These are phyloP conservation scores for Fusarium tanahbumbuense DNA, from an alignment of 2,329 filamentous ascomycete genomes.

Conservation along the genomic window DNA sequence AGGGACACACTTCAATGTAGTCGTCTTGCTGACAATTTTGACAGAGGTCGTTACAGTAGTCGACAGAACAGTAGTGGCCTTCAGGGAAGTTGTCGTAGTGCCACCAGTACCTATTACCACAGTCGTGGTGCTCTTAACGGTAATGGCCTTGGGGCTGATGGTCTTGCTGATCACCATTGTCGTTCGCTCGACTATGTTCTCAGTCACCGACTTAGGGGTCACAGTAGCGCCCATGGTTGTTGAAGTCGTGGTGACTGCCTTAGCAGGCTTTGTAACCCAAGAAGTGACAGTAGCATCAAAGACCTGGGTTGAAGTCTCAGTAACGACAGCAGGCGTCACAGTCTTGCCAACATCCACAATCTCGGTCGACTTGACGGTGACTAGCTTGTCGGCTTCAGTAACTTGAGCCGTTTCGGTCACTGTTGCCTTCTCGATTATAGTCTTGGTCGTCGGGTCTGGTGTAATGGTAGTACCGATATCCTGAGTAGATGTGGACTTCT, in stretches of 20 bases:
- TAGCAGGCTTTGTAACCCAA: constrained; percentile 27
- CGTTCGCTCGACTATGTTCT: constrained; percentile 18
- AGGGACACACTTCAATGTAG: constrained; percentile 39
- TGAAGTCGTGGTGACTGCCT: constrained; percentile 29
- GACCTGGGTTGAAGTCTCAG: constrained; percentile 34
- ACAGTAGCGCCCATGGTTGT: constrained; percentile 34
- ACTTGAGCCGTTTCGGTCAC: constrained; percentile 25
- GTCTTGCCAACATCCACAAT: constrained; percentile 49
- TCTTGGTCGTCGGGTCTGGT: constrained; percentile 33
- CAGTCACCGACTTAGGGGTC: constrained; percentile 43
- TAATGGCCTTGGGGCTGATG: constrained; percentile 32
- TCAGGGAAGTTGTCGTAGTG: constrained; percentile 36
- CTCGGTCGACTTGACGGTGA: constrained; percentile 46
- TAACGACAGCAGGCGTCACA: constrained; percentile 47
- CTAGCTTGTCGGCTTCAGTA: constrained; percentile 33
- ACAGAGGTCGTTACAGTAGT: constrained; percentile 40
- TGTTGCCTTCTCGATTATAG: constrained; percentile 31
- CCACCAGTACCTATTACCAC: constrained; percentile 34
- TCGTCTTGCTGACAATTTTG: constrained; percentile 35
- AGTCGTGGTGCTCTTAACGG: constrained; percentile 38
- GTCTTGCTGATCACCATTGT: constrained; percentile 34
- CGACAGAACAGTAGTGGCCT: constrained; percentile 38
- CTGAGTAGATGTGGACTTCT: constrained; percentile 28
- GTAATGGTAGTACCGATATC: constrained; percentile 41
- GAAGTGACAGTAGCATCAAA: constrained; percentile 32